These are phyloP conservation scores for Podila epicladia DNA, from an alignment of 192 early-diverging fungal genomes.

Conservation along the genomic window DNA sequence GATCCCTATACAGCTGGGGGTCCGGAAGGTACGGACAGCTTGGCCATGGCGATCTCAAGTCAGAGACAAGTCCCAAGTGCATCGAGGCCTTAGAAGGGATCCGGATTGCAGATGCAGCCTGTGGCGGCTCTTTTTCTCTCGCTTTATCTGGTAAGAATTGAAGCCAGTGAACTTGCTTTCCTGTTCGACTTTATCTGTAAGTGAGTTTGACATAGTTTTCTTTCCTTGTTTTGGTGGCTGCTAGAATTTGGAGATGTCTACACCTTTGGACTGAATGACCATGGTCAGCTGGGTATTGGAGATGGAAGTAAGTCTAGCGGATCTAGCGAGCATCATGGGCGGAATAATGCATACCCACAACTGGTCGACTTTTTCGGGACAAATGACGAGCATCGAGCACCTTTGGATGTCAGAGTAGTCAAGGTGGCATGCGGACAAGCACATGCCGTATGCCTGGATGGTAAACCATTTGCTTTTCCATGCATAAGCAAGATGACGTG, in stretches of 20 bases:
- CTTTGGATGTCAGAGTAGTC: conserved; percentile 24
- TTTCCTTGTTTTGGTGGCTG: not conserved
- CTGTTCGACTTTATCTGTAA: not conserved
- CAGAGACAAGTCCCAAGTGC: conserved; percentile 21
- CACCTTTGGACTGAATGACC: conserved; percentile 52
- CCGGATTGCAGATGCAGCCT: conserved; percentile 35
- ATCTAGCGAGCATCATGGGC: not conserved
- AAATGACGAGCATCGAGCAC: not conserved
- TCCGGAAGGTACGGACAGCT: conserved; percentile 54
- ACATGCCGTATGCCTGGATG: conserved; percentile 44
- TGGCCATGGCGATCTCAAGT: conserved; percentile 44
- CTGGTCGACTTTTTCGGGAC: conserved; percentile 37
- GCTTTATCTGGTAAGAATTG: conserved; percentile 28
- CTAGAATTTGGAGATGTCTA: conserved; percentile 53
- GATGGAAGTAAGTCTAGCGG: not conserved
- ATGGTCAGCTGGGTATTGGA: conserved; percentile 45
- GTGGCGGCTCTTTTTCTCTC: conserved; percentile 47
- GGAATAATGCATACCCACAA: conserved; percentile 40
- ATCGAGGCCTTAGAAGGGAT: conserved; percentile 52
- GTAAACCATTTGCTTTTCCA: conserved; percentile 6
- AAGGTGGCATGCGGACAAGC: conserved; percentile 47
- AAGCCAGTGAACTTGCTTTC: not conserved
- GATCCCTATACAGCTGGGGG: conserved; percentile 53
- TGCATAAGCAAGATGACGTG: not conserved
- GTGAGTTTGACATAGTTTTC: not conserved